These are phyloP conservation scores for Hibiscus mutabilis DNA, from an alignment of 345 rosid species.

Conservation along the genomic window DNA sequence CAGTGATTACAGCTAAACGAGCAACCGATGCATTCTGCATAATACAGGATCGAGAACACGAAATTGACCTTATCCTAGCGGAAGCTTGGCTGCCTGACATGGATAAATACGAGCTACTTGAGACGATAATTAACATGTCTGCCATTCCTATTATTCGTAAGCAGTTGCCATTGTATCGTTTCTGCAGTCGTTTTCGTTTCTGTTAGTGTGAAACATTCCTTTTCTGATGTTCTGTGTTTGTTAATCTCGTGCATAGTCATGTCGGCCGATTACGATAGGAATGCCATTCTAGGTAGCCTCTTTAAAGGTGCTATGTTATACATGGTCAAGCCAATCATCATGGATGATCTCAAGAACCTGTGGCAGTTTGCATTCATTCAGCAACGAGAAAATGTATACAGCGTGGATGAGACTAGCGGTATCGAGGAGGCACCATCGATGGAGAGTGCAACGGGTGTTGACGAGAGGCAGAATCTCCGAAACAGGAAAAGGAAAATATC, in stretches of 20 bases:
- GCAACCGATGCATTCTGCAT: slow-evolving; percentile 34
- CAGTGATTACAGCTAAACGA: slow-evolving; percentile 35
- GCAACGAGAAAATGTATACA: slow-evolving; percentile 1
- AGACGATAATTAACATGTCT: slow-evolving; percentile 24
- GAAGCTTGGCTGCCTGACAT: slow-evolving; percentile 42
- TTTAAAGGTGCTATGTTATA: slow-evolving; percentile 37
- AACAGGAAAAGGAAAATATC: slow-evolving; percentile 22
- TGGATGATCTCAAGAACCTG: slow-evolving; percentile 23
- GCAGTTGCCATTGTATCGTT: slow-evolving; percentile 7
- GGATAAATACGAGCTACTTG: slow-evolving; percentile 43
- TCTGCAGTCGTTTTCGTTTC: neutral
- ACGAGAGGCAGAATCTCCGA: neutral
- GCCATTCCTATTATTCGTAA: slow-evolving; percentile 40
- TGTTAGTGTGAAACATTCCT: neutral
- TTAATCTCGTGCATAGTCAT: slow-evolving; percentile 24
- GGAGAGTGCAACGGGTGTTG: slow-evolving; percentile 13
- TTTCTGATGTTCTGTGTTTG: neutral
- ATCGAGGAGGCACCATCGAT: neutral
- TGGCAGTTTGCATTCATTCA: slow-evolving; percentile 37
- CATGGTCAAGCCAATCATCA: slow-evolving; percentile 38
- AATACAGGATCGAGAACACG: slow-evolving; percentile 18
- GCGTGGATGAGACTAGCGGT: neutral
- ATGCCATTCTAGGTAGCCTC: slow-evolving; percentile 28
- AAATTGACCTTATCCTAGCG: slow-evolving; percentile 39
- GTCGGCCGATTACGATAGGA: slow-evolving; percentile 22